phyloP scores from a whole-genome alignment of 495 filamentous ascomycete genomes.

The Penicillium nucicola region DNA sequence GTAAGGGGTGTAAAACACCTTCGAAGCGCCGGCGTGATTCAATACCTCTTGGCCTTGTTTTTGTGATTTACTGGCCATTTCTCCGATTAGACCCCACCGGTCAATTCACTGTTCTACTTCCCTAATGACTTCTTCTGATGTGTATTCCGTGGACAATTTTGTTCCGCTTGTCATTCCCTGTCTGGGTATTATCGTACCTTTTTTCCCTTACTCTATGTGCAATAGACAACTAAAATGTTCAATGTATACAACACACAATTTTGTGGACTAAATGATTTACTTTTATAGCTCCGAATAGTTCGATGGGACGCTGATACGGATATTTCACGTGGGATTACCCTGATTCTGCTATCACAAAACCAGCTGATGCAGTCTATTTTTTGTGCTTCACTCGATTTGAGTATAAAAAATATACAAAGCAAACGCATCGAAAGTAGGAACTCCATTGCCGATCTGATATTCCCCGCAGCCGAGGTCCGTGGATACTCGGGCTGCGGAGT shows the following conservation, averaged over 20 bases:
- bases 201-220: background rate
- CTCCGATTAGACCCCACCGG: background rate
- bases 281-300: too few relatives aligned
- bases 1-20: too few relatives aligned
- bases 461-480: constrained; percentile 27
- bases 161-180: background rate
- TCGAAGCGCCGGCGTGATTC: background rate
- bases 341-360: too few relatives aligned
- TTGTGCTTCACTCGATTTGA: too few relatives aligned
- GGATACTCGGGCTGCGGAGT: constrained; percentile 36
- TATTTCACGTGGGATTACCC: too few relatives aligned
- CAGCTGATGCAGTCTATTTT: too few relatives aligned
- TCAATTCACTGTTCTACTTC: background rate
- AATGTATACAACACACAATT: background rate
- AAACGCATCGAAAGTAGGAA: too few relatives aligned
- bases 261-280: too few relatives aligned
- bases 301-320: too few relatives aligned
- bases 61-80: constrained; percentile 9
- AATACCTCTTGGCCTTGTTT: constrained; percentile 2
- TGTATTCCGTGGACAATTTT: background rate
- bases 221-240: background rate
- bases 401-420: too few relatives aligned
- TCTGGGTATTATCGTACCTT: too few relatives aligned
- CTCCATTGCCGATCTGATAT: background rate
- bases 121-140: background rate